phyloP scores from a whole-genome alignment of 2,329 filamentous ascomycete species.

The Dactylellina leptospora region DNA sequence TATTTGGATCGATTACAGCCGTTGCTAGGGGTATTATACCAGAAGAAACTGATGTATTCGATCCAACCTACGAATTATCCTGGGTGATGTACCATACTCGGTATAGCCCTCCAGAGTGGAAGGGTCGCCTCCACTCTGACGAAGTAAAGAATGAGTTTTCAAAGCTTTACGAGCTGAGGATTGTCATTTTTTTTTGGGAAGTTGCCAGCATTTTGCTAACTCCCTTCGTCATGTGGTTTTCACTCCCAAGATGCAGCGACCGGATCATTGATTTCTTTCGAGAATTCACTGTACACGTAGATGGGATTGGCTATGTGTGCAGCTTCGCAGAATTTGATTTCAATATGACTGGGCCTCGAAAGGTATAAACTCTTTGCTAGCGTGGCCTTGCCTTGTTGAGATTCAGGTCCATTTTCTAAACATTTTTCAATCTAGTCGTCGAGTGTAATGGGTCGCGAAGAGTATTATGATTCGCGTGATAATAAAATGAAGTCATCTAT shows the following conservation, averaged over 20 bases:
- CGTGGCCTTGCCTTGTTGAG: neutral
- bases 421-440: constrained; percentile 12
- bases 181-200: constrained; percentile 91
- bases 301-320: constrained; percentile 93
- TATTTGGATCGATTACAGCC: constrained; percentile 85
- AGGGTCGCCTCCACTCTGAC: constrained; percentile 86
- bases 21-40: constrained; percentile 83
- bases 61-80: constrained; percentile 86
- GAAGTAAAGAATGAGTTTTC: constrained; percentile 89
- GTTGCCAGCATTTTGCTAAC: constrained; percentile 91
- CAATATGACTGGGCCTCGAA: constrained; percentile 76
- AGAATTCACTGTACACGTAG: constrained; percentile 96
- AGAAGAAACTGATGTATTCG: constrained; percentile 87
- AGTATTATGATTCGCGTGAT: constrained; percentile 94
- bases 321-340: constrained; percentile 98
- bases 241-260: constrained; percentile 85
- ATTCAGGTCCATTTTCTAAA: constrained; percentile 26
- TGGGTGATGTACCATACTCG: constrained; percentile 93
- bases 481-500: constrained; percentile 99
- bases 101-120: constrained; percentile 89
- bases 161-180: constrained; percentile 87
- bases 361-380: constrained; percentile 58
- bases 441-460: constrained; percentile 68
- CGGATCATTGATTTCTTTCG: constrained; percentile 97
- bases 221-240: constrained; percentile 85